phyloP scores from a whole-genome alignment of 1,284 basidiomycete species.

The Albatrellus sp. region DNA sequence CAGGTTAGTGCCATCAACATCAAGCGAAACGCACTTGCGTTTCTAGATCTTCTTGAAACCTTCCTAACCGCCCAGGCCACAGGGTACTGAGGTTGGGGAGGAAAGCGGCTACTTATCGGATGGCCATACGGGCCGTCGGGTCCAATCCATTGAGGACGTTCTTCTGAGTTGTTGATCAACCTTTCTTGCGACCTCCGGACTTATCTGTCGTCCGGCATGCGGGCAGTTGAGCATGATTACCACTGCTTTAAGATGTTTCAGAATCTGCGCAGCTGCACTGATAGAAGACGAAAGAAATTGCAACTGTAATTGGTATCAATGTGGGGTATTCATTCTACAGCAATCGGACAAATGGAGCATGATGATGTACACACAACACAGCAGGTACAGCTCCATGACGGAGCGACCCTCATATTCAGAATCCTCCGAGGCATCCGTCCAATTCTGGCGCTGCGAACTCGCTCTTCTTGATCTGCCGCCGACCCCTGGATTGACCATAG shows the following conservation, averaged over 20 bases:
- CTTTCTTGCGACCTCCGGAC: no score
- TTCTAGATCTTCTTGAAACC: no score
- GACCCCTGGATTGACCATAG: slow-evolving; percentile 3
- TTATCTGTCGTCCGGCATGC: no score
- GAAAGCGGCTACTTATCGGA: no score
- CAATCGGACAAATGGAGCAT: background rate
- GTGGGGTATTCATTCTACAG: slow-evolving; percentile 1
- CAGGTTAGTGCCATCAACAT: no score
- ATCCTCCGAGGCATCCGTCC: slow-evolving; percentile 37
- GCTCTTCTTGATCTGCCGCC: slow-evolving; percentile 10
- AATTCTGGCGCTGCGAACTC: slow-evolving; percentile 19
- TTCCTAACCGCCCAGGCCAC: no score
- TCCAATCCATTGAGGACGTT: no score
- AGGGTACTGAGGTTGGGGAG: no score
- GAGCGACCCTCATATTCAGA: slow-evolving; percentile 16
- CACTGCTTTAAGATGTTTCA: background rate
- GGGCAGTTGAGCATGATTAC: no score
- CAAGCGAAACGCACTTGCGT: no score
- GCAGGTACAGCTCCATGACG: slow-evolving; percentile 1
- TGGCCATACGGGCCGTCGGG: no score
- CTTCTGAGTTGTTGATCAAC: no score
- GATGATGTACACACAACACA: background rate
- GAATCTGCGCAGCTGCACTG: background rate
- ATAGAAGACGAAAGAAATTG: slow-evolving; percentile 7
- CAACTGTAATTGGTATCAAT: slow-evolving; percentile 1